A percentile compares a stretch with the other conserved stretches of the same genome.
phyloP scores from a whole-genome alignment of 73 alveolate species.

The Paramecium bursaria region DNA sequence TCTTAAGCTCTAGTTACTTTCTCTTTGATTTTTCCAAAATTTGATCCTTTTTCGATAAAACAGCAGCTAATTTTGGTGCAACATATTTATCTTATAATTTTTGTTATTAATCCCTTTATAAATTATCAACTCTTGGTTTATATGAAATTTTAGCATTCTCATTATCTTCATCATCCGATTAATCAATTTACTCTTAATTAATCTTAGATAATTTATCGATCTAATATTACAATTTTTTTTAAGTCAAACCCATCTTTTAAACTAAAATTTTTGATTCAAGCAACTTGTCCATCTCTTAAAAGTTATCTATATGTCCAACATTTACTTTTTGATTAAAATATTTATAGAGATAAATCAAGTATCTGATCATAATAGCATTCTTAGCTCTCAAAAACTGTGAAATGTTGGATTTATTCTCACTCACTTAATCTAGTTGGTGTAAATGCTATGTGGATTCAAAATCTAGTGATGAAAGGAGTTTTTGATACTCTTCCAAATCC shows the following conservation, averaged over 20 bases:
- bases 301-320: constrained; percentile 16
- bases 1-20: background rate
- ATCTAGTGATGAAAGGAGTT: background rate
- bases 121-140: constrained; percentile 48
- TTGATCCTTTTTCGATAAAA: constrained; percentile 33
- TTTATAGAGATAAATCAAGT: constrained; percentile 19
- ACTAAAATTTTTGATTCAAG: constrained; percentile 22
- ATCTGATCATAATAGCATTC: constrained; percentile 50
- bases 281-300: constrained; percentile 43
- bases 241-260: constrained; percentile 13
- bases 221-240: constrained; percentile 48
- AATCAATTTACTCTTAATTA: background rate
- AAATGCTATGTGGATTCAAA: constrained; percentile 2
- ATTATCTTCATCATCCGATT: background rate
- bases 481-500: constrained; percentile 5
- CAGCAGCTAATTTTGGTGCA: constrained; percentile 54
- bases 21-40: background rate
- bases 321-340: constrained; percentile 24
- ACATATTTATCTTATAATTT: constrained; percentile 8
- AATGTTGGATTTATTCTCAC: constrained; percentile 34
- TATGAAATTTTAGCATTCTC: background rate
- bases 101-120: background rate
- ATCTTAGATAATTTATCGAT: constrained; percentile 32
- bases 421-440: background rate
- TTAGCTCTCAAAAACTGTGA: constrained; percentile 50